Conservation (phyloP, 2,329 filamentous ascomycete genomes). For the Calonectria pteridis region DNA sequence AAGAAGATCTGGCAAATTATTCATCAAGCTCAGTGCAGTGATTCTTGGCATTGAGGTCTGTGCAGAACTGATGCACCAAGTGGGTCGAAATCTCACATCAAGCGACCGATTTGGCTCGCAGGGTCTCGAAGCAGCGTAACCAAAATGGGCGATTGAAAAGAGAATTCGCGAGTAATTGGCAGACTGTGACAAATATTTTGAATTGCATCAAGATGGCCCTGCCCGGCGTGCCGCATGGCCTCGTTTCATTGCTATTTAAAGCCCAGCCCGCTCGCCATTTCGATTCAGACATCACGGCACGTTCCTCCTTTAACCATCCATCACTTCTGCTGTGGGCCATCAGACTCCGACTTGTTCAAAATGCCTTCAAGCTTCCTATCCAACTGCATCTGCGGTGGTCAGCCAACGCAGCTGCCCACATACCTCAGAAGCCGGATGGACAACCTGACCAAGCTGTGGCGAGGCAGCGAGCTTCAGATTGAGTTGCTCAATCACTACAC, state of each 20-base stretch:
- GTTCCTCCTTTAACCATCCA: not conserved
- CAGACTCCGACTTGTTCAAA: not conserved
- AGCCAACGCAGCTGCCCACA: not conserved
- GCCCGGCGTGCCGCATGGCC: not conserved
- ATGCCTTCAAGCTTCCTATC: not conserved
- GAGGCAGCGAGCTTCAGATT: not conserved
- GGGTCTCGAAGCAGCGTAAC: not conserved
- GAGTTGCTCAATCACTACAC: not conserved
- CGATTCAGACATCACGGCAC: not conserved
- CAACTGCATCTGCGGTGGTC: not conserved
- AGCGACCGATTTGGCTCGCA: constrained; percentile 1
- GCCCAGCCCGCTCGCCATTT: not conserved
- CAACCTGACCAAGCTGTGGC: not conserved
- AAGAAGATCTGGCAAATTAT: not conserved
- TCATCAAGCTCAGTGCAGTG: not conserved
- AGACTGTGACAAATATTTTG: not conserved
- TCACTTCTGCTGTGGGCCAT: too few species aligned
- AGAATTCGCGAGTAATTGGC: not conserved
- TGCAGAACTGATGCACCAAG: not conserved
- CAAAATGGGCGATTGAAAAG: not conserved
- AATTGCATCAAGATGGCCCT: not conserved
- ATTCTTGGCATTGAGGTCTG: not conserved
- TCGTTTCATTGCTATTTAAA: not conserved
- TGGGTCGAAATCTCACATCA: not conserved
- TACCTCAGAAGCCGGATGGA: not conserved